Evolutionary conservation across 2,329 filamentous ascomycete species (phyloP).

Genomic region (Diplocarpon mali): DNA sequence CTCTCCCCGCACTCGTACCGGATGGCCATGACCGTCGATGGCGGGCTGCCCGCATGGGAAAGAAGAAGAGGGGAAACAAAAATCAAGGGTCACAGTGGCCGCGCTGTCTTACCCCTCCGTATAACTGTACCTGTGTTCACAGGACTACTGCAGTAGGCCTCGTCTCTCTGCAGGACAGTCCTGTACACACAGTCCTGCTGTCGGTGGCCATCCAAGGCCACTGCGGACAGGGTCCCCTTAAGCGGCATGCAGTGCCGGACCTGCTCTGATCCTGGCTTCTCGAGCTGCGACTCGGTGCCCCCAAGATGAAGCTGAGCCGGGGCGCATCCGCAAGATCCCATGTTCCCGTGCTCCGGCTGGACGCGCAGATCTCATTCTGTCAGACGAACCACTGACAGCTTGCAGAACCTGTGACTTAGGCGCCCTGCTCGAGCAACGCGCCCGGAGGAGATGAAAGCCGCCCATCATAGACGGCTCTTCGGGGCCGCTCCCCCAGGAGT

Average conservation of each 20-base stretch:
- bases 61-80: too few species aligned
- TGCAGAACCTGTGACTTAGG: constrained; percentile 32
- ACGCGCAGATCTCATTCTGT: constrained; percentile 29
- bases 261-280: constrained; percentile 14
- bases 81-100: constrained; percentile 7
- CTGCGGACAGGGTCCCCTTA: constrained; percentile 21
- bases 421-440: constrained; percentile 30
- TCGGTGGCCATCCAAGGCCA: too few species aligned
- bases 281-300: constrained; percentile 20
- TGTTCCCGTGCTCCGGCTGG: constrained; percentile 33
- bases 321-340: constrained; percentile 35
- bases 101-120: too few species aligned
- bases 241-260: constrained; percentile 29
- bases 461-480: constrained; percentile 30
- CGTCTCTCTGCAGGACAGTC: too few species aligned
- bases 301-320: constrained; percentile 27
- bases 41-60: too few species aligned
- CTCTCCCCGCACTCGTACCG: too few species aligned
- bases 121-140: too few species aligned
- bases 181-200: too few species aligned
- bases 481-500: constrained; percentile 23
- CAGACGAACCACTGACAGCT: constrained; percentile 32
- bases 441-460: constrained; percentile 26
- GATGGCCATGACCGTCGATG: too few species aligned
- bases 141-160: too few species aligned